Base-by-base conservation (phyloP, 2,329 filamentous ascomycete species). In the Gnomoniopsis smithogilvyi region DNA sequence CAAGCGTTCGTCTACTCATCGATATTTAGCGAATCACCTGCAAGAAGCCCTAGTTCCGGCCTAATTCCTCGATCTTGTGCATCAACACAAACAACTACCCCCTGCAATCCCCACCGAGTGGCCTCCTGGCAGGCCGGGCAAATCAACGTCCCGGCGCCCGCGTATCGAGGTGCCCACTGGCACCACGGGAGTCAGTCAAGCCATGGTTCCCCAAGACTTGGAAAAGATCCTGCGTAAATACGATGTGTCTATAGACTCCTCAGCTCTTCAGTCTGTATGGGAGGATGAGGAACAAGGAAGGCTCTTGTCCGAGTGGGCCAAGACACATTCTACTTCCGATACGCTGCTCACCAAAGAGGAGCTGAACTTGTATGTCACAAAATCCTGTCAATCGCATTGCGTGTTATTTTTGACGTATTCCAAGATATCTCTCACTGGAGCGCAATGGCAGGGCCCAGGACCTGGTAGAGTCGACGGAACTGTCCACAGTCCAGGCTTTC, bases 341-440 rank as follows among this genome's bases (percentile, higher is more conserved):
- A 83, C 80, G 26, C 73, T 86, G 14, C 71, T 86, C 45, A 80
- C 78, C 47, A 73, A 72, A 57, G 79, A 85, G 65, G 83, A 86
- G 70, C 71, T 83, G 60, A 74, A 76, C 50, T 67, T 81, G 83
- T 86, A 72, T 69, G 76, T 66, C 21, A 19, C 49, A 34, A 43
- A 14, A 41, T 12, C 45, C 26, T 17, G 26, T 8, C 26, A 30
- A 4, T 30, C 26, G 26, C 19, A 12, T 14, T n/a, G 11, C 26
- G n/a, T n/a, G n/a, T n/a, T 47, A 26, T 50, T 10, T 15, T 57
- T 60, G 14, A 46, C 21, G 14, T 8, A 17, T 15, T 46, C 3
- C n/a, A 65, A 85, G 83, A 59, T 85, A 83, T 69, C 74, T 74
- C 12, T 73, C 73, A 1, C 69, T 85, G 21, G 76, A 80, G 64